Conservation (phyloP, 108 stramenopile genomes). For the Cyclotella sp. region DNA sequence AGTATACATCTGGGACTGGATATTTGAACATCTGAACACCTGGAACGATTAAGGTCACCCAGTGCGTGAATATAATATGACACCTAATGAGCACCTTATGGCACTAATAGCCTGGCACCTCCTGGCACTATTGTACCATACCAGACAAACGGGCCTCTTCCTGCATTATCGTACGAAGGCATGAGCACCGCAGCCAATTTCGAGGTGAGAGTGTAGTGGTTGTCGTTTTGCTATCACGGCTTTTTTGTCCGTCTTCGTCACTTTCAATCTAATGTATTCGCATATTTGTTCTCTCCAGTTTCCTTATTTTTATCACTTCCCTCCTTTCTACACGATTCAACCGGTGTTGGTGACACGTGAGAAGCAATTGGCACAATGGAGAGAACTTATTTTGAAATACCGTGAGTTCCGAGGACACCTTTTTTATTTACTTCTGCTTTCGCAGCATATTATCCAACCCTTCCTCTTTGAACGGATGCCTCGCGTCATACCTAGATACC, state of each 20-base stretch:
- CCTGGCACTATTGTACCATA: too few relatives aligned
- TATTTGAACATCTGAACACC: too few relatives aligned
- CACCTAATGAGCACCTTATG: too few relatives aligned
- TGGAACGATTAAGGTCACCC: too few relatives aligned
- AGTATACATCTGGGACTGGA: too few relatives aligned
- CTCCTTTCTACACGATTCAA: constrained; percentile 92
- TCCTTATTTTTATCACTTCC: constrained; percentile 89
- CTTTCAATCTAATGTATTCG: not conserved
- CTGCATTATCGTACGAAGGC: not conserved
- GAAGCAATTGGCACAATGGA: constrained; percentile 88
- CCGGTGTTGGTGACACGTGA: constrained; percentile 76
- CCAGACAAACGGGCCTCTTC: too few relatives aligned
- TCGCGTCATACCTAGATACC: constrained; percentile 40
- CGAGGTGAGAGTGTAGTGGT: not conserved
- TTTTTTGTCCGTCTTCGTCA: not conserved
- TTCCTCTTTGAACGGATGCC: not conserved
- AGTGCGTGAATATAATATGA: too few relatives aligned
- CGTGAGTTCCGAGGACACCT: constrained; percentile 33
- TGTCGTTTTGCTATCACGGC: not conserved
- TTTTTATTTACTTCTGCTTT: not conserved
- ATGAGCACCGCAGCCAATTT: not conserved
- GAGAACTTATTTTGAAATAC: constrained; percentile 83
- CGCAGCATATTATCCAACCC: not conserved
- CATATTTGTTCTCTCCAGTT: constrained; percentile 41
- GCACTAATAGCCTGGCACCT: too few relatives aligned